Evolutionary conservation across 345 rosid species (phyloP).

Genomic region (Trapa bicornis): DNA sequence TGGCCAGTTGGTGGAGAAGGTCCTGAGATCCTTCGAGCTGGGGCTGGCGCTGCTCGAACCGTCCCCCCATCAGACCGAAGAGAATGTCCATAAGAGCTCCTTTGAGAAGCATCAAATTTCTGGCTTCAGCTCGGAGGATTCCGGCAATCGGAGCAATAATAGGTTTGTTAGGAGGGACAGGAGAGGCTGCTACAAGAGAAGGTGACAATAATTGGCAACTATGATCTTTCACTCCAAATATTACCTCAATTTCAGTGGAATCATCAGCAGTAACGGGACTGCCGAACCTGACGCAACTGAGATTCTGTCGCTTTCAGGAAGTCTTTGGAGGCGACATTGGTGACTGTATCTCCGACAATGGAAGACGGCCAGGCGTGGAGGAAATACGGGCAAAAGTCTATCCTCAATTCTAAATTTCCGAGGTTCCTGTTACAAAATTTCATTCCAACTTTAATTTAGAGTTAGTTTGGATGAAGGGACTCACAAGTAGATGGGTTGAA

Average conservation of each 20-base stretch:
- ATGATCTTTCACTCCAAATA: background rate
- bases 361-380: conserved; percentile 72
- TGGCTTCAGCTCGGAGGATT: background rate
- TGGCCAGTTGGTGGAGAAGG: conserved; percentile 29
- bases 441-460: too few relatives aligned
- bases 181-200: conserved; percentile 79
- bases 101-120: background rate
- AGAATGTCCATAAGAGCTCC: background rate
- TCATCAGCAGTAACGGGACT: background rate
- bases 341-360: conserved; percentile 14
- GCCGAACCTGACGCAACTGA: background rate
- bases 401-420: conserved; percentile 52
- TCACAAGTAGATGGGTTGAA: too few relatives aligned
- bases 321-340: conserved; percentile 22
- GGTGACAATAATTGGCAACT: conserved; percentile 17
- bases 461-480: too few relatives aligned
- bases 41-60: conserved; percentile 21
- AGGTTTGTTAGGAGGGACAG: conserved; percentile 22
- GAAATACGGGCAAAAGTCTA: conserved; percentile 78
- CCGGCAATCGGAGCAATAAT: conserved; percentile 28
- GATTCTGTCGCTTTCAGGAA: conserved; percentile 31
- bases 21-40: conserved; percentile 33
- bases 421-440: conserved; percentile 26
- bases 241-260: background rate
- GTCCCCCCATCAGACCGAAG: conserved; percentile 1